phyloP scores from a whole-genome alignment of 2,329 filamentous ascomycete species.

The Colletotrichum phormii region DNA sequence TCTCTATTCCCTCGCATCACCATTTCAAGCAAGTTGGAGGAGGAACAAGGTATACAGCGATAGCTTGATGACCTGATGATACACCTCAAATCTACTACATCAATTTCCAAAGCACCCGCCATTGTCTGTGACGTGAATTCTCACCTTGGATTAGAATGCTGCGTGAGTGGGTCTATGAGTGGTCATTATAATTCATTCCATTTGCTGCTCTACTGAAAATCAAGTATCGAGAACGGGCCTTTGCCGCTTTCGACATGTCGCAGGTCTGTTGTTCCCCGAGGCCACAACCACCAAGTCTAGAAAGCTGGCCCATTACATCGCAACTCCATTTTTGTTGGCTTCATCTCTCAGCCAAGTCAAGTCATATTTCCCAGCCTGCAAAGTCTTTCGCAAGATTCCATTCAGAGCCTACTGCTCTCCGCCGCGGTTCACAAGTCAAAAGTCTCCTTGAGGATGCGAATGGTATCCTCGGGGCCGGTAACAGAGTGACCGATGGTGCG shows the following conservation, averaged over 20 bases:
- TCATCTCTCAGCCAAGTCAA: not conserved
- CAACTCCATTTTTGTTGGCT: not conserved
- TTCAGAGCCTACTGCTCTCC: slow-evolving; percentile 5
- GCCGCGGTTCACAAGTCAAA: slow-evolving; percentile 70
- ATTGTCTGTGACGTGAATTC: no score
- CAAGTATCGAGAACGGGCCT: not conserved
- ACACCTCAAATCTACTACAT: not conserved
- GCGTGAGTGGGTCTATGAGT: no score
- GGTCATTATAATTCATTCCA: not conserved
- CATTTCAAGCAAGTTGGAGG: slow-evolving; percentile 4
- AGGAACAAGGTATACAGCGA: slow-evolving; percentile 1
- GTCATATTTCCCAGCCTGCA: not conserved
- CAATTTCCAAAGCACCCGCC: no score
- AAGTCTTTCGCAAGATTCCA: slow-evolving; percentile 9
- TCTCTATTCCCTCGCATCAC: not conserved
- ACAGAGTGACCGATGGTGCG: slow-evolving; percentile 90
- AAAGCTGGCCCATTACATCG: not conserved
- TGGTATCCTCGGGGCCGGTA: slow-evolving; percentile 83
- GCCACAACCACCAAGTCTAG: not conserved
- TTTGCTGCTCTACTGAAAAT: not conserved
- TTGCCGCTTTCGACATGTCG: not conserved
- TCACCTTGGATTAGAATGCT: no score
- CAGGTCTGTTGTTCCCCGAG: slow-evolving; percentile 4
- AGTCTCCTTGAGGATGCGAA: slow-evolving; percentile 81
- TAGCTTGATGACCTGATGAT: slow-evolving; percentile 28